A percentile compares a stretch with the other conserved stretches of the same genome.
phyloP scores from a whole-genome alignment of 2,329 filamentous ascomycete species.

The Orbilia oligospora region DNA sequence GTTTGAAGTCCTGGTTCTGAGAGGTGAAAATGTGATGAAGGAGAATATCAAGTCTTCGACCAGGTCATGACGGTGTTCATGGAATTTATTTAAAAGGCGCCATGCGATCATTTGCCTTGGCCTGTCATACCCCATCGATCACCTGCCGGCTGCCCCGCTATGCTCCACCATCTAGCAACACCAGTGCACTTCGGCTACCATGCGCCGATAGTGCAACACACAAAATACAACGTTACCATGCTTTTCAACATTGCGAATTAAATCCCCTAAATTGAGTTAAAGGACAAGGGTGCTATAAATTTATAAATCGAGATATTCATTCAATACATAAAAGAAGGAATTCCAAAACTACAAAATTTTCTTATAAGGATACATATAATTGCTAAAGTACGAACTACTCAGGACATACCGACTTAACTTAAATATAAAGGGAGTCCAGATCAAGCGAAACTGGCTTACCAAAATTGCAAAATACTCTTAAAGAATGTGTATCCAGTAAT shows the following conservation, averaged over 20 bases:
- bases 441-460: background rate
- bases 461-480: slow-evolving; percentile 30
- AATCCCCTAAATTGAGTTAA: no score
- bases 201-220: slow-evolving; percentile 27
- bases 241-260: background rate
- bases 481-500: slow-evolving; percentile 64
- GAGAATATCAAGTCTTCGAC: background rate
- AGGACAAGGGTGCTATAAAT: no score
- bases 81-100: slow-evolving; percentile 23
- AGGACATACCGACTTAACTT: no score
- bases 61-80: slow-evolving; percentile 3
- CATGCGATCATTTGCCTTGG: slow-evolving; percentile 38
- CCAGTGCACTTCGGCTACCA: slow-evolving; percentile 2
- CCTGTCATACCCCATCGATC: slow-evolving; percentile 31
- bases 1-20: background rate
- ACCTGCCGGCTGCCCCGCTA: slow-evolving; percentile 40
- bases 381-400: background rate
- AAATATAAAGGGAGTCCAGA: background rate
- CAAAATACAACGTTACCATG: slow-evolving; percentile 33
- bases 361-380: background rate
- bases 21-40: background rate
- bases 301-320: no score
- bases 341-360: background rate
- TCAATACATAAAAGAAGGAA: no score
- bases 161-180: no score